Conservation (phyloP, 352 stramenopile genomes). For the Pythium pectinolyticum region DNA sequence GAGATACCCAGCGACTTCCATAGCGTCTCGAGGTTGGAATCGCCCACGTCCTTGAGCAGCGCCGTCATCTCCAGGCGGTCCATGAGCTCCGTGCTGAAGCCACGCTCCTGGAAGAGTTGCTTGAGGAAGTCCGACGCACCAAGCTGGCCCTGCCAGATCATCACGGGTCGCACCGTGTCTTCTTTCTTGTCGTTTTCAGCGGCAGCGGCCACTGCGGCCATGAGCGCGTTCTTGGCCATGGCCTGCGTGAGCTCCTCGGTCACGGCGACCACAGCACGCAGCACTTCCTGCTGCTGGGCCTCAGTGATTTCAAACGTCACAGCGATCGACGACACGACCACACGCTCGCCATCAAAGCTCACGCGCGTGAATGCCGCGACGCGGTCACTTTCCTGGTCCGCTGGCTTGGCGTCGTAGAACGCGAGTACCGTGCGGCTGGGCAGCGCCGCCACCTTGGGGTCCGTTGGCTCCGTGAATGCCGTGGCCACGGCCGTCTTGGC, state of each 20-base stretch:
- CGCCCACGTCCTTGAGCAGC: not conserved
- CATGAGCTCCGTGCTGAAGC: constrained; percentile 1
- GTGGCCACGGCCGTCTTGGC: constrained; percentile 1
- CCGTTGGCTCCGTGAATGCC: constrained; percentile 3
- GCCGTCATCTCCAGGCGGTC: constrained; percentile 14
- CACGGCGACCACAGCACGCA: not conserved
- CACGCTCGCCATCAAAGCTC: not conserved
- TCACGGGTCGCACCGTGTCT: not conserved
- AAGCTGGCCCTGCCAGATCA: constrained; percentile 14
- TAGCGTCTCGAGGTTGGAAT: not conserved
- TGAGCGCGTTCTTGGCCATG: not conserved
- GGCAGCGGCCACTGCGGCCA: too few species aligned
- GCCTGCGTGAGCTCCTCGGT: constrained; percentile 8
- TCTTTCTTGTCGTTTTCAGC: not conserved
- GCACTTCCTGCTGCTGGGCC: not conserved
- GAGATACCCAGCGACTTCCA: not conserved
- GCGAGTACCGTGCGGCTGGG: constrained; percentile 10
- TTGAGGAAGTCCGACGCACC: constrained; percentile 10
- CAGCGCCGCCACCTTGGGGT: not conserved
- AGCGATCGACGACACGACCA: constrained; percentile 9
- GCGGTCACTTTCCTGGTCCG: constrained; percentile 1
- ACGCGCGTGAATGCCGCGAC: constrained; percentile 16
- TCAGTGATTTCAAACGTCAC: not conserved
- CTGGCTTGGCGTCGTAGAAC: constrained; percentile 10
- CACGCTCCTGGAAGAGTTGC: not conserved